Percentiles rank a stretch among this genome's conserved stretches.
phyloP scores from a whole-genome alignment of 2,329 filamentous ascomycete species.

The Trichoderma hamatum region DNA sequence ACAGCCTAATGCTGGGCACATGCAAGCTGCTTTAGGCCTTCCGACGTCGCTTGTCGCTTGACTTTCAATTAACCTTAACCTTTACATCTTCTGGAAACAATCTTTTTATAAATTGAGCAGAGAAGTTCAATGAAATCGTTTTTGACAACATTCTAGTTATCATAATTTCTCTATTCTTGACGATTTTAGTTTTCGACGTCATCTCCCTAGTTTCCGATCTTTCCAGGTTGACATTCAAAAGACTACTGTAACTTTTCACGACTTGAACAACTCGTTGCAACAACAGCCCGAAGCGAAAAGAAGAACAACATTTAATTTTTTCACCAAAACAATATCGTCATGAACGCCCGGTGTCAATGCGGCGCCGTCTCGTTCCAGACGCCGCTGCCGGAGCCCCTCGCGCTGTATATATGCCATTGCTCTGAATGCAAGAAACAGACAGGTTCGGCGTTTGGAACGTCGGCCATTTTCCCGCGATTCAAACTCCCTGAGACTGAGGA shows the following conservation, averaged over 20 bases:
- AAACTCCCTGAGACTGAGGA: conserved; percentile 53
- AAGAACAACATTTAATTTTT: neutral
- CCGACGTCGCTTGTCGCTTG: conserved; percentile 17
- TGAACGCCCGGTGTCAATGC: conserved; percentile 68
- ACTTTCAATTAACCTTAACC: neutral
- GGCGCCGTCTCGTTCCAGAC: conserved; percentile 65
- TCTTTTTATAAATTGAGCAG: neutral
- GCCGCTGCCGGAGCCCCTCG: conserved; percentile 60
- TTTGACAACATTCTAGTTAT: neutral
- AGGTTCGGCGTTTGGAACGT: conserved; percentile 67
- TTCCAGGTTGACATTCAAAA: neutral
- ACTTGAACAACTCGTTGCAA: neutral
- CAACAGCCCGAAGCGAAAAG: neutral
- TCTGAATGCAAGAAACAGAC: conserved; percentile 67
- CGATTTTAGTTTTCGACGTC: neutral
- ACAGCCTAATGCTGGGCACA: conserved; percentile 15
- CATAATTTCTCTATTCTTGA: neutral
- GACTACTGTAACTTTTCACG: neutral
- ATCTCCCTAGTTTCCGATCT: neutral
- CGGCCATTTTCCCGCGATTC: conserved; percentile 71
- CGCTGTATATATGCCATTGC: conserved; percentile 74
- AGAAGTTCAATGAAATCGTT: neutral
- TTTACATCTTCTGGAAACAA: neutral
- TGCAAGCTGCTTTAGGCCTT: neutral
- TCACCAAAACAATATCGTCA: conserved; percentile 35